phyloP scores from a whole-genome alignment of 345 rosid species.

The Raphanus raphanistrum region DNA sequence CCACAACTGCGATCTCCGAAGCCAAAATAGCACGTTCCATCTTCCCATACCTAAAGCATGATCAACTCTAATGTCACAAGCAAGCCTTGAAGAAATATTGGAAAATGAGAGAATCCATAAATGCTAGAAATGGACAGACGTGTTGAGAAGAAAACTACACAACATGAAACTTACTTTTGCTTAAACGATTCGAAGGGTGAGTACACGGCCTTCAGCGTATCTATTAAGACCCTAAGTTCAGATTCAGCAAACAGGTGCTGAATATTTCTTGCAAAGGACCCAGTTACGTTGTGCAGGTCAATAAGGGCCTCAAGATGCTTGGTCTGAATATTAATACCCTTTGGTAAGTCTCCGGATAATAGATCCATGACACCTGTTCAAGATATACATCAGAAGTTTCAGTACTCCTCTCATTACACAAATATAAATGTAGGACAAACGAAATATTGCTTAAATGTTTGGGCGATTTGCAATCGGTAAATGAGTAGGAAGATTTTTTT shows the following conservation, averaged over 20 bases:
- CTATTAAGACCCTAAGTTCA: conserved; percentile 68
- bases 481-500: conserved; percentile 1
- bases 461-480: not conserved
- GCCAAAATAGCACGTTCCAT: conserved; percentile 92
- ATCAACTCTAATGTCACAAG: conserved; percentile 25
- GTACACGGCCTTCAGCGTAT: conserved; percentile 85
- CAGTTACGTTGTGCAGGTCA: conserved; percentile 87
- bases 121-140: conserved; percentile 8
- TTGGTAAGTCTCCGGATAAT: conserved; percentile 90
- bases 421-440: conserved; percentile 1
- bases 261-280: conserved; percentile 80
- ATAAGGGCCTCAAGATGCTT: conserved; percentile 92
- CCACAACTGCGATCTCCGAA: conserved; percentile 87
- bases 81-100: conserved; percentile 11
- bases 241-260: conserved; percentile 93
- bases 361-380: conserved; percentile 78
- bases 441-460: not conserved
- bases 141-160: not conserved
- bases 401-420: conserved; percentile 16
- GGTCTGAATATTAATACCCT: conserved; percentile 81
- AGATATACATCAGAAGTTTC: conserved; percentile 27
- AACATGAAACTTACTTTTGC: conserved; percentile 61
- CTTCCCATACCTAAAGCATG: conserved; percentile 72
- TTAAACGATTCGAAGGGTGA: conserved; percentile 84
- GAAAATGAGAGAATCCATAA: conserved; percentile 5